Evolutionary conservation across 768 basidiomycete species (phyloP), one percentile per base, ranked within the genome.

Genomic region (Pulveroboletus sp.): DNA sequence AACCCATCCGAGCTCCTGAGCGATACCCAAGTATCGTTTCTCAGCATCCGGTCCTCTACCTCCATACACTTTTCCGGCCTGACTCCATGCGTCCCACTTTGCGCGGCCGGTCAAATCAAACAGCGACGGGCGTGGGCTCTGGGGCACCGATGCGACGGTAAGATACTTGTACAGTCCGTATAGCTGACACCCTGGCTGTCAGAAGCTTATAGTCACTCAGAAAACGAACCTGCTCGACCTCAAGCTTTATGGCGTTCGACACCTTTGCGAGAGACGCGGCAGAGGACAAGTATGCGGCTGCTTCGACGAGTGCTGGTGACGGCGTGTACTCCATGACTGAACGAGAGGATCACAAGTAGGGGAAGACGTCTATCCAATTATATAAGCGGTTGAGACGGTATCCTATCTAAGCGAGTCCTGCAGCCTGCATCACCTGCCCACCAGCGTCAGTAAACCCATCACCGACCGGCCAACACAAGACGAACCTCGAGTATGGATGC

Each of bases 81-180:
- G 59, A 42, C 61, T 74, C 90, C 90, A 93, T 3, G 89, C 86
- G 63, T 92, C 88, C 89, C 89, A 93, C 64, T 93, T 93, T 3
- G 89, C 88, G 17, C 87, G 74, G 14, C 85, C 88, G 2, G 84
- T 76, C 67, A 87, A 75, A 58, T 92, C 89, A 63, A 92, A 87
- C 37, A 93, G 71, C 18, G 81, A 83, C 3, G 90, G 90, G 3
- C 85, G 79, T 12, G 80, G 62, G 28, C 72, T 73, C 35, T 69
- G 73, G 11, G 89, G 90, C 5, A 67, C 65, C 5, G 63, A 57
- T 1, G 83, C 76, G 18, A 81, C 76, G 9, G 84, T 89, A 17
- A 89, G 66, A 64, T 73, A 79, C 65, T 93, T 93, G 80, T 81
- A 93, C 48, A 92, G 71, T 47, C 85, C 89, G 67, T 93, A 93